Evolutionary conservation across 228 moss, liverwort and hornwort genomes (phyloP).

Genomic region (Sphagnum fallax): DNA sequence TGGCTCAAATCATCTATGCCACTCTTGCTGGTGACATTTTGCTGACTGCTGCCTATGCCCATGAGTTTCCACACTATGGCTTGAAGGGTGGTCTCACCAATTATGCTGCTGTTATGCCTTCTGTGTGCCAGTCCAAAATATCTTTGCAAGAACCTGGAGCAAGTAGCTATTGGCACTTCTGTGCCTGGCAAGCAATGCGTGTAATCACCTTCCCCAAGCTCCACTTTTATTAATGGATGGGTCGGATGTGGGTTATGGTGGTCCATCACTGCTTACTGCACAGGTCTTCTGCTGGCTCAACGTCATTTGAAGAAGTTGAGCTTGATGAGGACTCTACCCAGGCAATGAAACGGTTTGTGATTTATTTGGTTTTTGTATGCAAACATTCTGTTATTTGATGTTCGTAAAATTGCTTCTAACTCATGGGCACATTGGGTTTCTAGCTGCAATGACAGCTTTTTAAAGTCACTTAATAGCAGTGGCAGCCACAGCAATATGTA

Average conservation of each 20-base stretch:
- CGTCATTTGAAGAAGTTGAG: conserved; percentile 64
- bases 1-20: conserved; percentile 80
- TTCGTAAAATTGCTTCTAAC: background rate
- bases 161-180: background rate
- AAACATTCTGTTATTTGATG: too few relatives aligned
- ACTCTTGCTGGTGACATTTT: conserved; percentile 91
- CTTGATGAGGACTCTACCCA: conserved; percentile 64
- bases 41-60: conserved; percentile 39
- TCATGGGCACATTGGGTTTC: background rate
- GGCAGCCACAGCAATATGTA: too few relatives aligned
- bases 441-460: too few relatives aligned
- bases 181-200: too few relatives aligned
- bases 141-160: background rate
- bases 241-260: background rate
- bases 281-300: conserved; percentile 70
- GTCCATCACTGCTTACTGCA: conserved; percentile 58
- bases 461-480: too few relatives aligned
- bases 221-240: background rate
- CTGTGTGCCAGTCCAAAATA: background rate
- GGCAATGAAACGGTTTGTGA: conserved; percentile 55
- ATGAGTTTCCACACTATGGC: conserved; percentile 40
- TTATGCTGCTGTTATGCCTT: conserved; percentile 51
- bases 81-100: conserved; percentile 71
- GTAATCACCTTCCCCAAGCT: background rate
- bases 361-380: background rate